Base-by-base conservation (phyloP, 2,329 filamentous ascomycete genomes). In the Mariannaea sp. region DNA sequence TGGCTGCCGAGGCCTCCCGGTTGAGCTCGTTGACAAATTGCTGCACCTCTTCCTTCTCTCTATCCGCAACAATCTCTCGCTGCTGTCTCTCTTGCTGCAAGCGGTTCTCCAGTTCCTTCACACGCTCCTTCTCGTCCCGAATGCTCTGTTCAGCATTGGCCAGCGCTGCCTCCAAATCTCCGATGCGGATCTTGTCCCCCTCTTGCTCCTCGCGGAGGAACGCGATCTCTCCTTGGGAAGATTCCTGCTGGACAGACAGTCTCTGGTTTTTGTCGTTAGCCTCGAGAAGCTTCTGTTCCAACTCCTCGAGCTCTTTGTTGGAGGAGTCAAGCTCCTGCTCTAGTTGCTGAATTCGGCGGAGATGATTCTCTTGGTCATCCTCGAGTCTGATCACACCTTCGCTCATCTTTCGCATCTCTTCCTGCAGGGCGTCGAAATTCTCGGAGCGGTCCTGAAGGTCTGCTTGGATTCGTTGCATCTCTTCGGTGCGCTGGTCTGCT, bases 131-230 rank as follows among this genome's bases (percentile, higher is more conserved):
- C 71, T 96, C 92, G 45, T 94, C 92, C 51, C 88, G 84, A n/a
- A 96, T 76, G 42, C 78, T 84, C 66, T 91, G 85, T 69, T 95
- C 89, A n/a, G 86, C 82, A 51, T 85, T 88, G 64, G 90, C 89
- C 30, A 97, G 76, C 12, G 87, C 85, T 7, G 90, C 89, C 68
- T 97, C 92, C 7, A 97, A 79, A 67, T 97, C 92, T 30, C 93
- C 91, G 65, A 99, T 97, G 73, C 92, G 92, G 70, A 99, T 96
- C 80, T 99, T 99, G 77, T 99, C 94, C 14, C 84, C 85, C 73
- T 99, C 94, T 72, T 99, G 94, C 75, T 99, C 94, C 69, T 99
- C 94, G 2, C 94, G 87, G 44, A 99, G 73, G 80, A 99, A 99
- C 1, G 90, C 87, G 72, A 97, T 95, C 71, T 99, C 94, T 54